phyloP scores from a whole-genome alignment of 2,329 filamentous ascomycete species.

The Orbilia brochopaga region DNA sequence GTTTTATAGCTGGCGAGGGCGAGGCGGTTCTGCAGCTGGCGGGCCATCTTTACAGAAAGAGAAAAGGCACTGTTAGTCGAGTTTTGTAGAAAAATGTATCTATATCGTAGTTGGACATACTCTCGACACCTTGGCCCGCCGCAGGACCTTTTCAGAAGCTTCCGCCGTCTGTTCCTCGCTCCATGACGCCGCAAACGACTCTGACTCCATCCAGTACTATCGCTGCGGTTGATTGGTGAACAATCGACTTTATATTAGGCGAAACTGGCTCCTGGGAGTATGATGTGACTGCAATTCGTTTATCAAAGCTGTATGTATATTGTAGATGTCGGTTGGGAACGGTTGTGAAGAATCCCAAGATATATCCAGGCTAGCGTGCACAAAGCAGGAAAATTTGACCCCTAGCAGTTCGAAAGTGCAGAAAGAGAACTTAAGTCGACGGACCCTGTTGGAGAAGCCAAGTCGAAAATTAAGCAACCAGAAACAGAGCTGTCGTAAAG shows the following conservation, averaged over 20 bases:
- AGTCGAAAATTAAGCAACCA: background rate
- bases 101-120: constrained; percentile 59
- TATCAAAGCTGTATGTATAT: background rate
- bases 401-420: background rate
- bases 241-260: background rate
- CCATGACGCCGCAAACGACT: constrained; percentile 44
- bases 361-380: constrained; percentile 4
- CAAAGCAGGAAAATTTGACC: background rate
- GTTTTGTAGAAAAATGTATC: constrained; percentile 50
- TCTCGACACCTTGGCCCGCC: constrained; percentile 76
- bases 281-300: background rate
- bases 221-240: background rate
- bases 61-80: constrained; percentile 49
- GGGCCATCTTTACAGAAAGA: constrained; percentile 73
- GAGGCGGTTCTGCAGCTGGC: constrained; percentile 88
- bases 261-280: background rate
- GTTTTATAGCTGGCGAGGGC: constrained; percentile 97
- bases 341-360: too few species aligned
- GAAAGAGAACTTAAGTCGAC: constrained; percentile 1
- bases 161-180: constrained; percentile 56
- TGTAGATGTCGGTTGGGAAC: background rate
- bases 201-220: constrained; percentile 43
- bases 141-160: constrained; percentile 69
- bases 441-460: background rate
- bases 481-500: background rate